Percentiles rank a stretch among this genome's conserved stretches.
Evolutionary conservation across 108 stramenopile species (phyloP).

Genomic region (Chaetoceros tenuissimus): DNA sequence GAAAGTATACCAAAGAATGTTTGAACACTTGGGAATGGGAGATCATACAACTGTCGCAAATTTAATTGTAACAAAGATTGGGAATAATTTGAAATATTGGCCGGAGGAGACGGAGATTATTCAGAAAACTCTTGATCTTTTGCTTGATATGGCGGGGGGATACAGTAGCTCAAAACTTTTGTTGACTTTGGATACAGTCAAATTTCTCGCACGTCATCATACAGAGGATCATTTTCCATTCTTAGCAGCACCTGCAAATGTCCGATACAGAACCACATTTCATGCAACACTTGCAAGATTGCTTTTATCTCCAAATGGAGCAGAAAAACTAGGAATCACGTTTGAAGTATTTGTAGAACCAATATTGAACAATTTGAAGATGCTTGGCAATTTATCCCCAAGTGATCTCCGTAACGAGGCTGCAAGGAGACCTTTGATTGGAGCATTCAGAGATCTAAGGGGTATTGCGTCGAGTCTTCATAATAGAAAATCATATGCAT

Average conservation of each 20-base stretch:
- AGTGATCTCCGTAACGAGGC: conserved; percentile 60
- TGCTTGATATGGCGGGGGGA: conserved; percentile 93
- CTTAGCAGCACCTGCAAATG: conserved; percentile 69
- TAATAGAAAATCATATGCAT: conserved; percentile 86
- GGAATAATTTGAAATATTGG: conserved; percentile 97
- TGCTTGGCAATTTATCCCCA: conserved; percentile 53
- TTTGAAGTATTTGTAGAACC: conserved; percentile 96
- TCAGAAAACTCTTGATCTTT: conserved; percentile 82
- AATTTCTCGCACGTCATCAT: conserved; percentile 89
- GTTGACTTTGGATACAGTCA: conserved; percentile 89
- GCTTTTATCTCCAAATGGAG: conserved; percentile 77
- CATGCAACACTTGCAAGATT: conserved; percentile 89
- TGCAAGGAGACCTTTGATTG: conserved; percentile 75
- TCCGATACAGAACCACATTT: conserved; percentile 88
- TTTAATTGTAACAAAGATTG: conserved; percentile 92
- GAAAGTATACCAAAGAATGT: conserved; percentile 91
- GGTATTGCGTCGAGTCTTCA: conserved; percentile 88
- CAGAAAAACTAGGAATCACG: conserved; percentile 76
- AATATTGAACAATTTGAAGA: conserved; percentile 58
- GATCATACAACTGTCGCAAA: conserved; percentile 92
- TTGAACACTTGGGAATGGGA: conserved; percentile 91
- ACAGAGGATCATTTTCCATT: conserved; percentile 94
- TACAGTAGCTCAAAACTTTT: conserved; percentile 93
- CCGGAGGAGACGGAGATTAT: conserved; percentile 85
- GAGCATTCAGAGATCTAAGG: conserved; percentile 89